Conservation (phyloP, 2,329 filamentous ascomycete genomes). For the Ophioceras dolichostomum region DNA sequence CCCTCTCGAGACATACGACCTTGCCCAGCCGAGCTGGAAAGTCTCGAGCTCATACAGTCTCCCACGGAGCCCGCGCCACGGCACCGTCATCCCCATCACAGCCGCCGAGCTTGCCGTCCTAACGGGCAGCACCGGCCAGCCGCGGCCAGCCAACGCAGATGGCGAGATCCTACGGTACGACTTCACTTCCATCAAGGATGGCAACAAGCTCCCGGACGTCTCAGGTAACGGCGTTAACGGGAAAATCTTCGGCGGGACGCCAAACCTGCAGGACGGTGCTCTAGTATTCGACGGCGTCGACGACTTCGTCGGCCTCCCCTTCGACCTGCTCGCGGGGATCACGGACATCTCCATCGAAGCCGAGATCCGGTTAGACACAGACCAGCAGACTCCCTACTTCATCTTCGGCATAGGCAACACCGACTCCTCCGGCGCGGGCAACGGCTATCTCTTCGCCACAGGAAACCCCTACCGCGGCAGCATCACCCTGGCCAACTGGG, state of each 20-base stretch:
- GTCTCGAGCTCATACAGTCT: conserved; percentile 31
- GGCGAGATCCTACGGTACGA: conserved; percentile 12
- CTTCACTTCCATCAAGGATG: conserved; percentile 6
- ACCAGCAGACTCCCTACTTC: conserved; percentile 11
- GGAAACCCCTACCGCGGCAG: conserved; percentile 11
- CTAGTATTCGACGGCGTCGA: conserved; percentile 12
- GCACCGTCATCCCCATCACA: conserved; percentile 39
- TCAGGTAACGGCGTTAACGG: conserved; percentile 11
- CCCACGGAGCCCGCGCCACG: conserved; percentile 37
- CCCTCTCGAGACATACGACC: conserved; percentile 35
- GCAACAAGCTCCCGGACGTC: conserved; percentile 7
- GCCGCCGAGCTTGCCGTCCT: conserved; percentile 26
- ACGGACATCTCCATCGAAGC: conserved; percentile 9
- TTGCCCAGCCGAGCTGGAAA: conserved; percentile 34
- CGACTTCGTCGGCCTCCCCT: conserved; percentile 11
- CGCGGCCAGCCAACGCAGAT: conserved; percentile 5
- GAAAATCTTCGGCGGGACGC: conserved; percentile 10
- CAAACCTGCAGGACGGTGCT: conserved; percentile 5
- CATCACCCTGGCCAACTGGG: conserved; percentile 10
- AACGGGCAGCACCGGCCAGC: conserved; percentile 9
- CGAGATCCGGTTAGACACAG: conserved; percentile 8
- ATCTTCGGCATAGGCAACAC: conserved; percentile 14
- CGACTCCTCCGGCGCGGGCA: conserved; percentile 5
- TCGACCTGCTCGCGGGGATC: conserved; percentile 9
- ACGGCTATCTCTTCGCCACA: conserved; percentile 13